Percentiles rank a stretch among this genome's conserved stretches.
These are phyloP conservation scores for Pythium dissimile DNA, from an alignment of 352 stramenopile species.

Conservation along the genomic window DNA sequence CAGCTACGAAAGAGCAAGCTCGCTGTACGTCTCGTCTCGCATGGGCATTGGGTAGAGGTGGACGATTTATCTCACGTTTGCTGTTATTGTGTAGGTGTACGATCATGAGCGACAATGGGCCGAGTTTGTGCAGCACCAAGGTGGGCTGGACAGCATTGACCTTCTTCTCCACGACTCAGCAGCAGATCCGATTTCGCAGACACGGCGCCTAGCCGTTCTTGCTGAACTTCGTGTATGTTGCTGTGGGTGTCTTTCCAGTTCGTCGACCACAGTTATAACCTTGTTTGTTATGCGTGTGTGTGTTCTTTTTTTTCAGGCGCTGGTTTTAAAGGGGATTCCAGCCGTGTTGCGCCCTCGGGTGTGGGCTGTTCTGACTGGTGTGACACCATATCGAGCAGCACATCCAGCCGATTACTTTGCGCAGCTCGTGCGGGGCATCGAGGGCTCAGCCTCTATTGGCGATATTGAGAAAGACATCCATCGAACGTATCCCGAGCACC, in stretches of 20 bases:
- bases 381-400: constrained; percentile 26
- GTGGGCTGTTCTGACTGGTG: constrained; percentile 37
- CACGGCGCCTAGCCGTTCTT: constrained; percentile 7
- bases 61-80: neutral
- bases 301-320: constrained; percentile 22
- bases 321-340: constrained; percentile 42
- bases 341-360: constrained; percentile 34
- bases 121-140: constrained; percentile 34
- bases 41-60: neutral
- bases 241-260: neutral
- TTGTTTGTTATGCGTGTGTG: neutral
- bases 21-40: constrained; percentile 14
- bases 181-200: neutral
- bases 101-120: constrained; percentile 38
- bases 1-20: constrained; percentile 37
- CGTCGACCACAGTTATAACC: neutral
- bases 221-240: constrained; percentile 17
- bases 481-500: constrained; percentile 60
- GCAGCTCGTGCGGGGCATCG: constrained; percentile 17
- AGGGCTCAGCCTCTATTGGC: constrained; percentile 27
- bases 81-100: constrained; percentile 28
- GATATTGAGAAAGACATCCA: constrained; percentile 68
- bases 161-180: constrained; percentile 19
- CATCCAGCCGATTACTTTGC: constrained; percentile 34
- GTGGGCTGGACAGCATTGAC: constrained; percentile 37